phyloP scores from a whole-genome alignment of 257 asterid species.

The Solanum ahanhuiri region DNA sequence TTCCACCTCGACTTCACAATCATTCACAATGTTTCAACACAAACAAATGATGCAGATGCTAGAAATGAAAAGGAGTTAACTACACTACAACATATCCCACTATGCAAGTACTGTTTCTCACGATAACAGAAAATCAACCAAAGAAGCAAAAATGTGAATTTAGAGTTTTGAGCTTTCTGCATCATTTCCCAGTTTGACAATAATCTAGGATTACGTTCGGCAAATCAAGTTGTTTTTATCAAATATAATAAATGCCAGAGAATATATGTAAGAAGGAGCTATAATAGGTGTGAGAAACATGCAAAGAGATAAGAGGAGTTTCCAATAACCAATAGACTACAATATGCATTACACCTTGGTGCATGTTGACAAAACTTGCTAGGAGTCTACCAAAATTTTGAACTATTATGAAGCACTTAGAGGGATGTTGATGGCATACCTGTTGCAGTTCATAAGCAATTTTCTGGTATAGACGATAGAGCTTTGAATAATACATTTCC shows the following conservation, averaged over 20 bases:
- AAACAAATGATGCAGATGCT: background rate
- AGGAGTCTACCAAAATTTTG: background rate
- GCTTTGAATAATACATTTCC: constrained; percentile 49
- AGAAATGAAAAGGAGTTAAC: no score
- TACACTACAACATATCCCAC: no score
- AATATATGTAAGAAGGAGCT: background rate
- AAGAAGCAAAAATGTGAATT: background rate
- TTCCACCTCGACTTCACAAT: background rate
- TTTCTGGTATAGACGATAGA: constrained; percentile 55
- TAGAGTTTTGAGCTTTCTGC: background rate
- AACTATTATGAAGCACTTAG: background rate
- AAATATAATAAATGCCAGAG: background rate
- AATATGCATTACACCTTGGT: background rate
- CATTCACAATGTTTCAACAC: background rate
- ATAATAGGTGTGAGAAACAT: background rate
- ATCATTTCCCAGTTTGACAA: background rate
- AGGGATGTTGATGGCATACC: constrained; percentile 22
- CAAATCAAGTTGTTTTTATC: background rate
- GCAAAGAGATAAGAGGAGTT: background rate
- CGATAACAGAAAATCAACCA: background rate
- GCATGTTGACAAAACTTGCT: background rate
- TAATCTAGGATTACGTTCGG: background rate
- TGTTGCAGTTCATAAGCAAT: constrained; percentile 54
- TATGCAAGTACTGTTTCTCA: background rate
- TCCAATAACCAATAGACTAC: background rate